Percentiles rank a stretch among this genome's conserved stretches.
These are phyloP conservation scores for Calonectria honghensis DNA, from an alignment of 2,329 filamentous ascomycete genomes.

Conservation along the genomic window DNA sequence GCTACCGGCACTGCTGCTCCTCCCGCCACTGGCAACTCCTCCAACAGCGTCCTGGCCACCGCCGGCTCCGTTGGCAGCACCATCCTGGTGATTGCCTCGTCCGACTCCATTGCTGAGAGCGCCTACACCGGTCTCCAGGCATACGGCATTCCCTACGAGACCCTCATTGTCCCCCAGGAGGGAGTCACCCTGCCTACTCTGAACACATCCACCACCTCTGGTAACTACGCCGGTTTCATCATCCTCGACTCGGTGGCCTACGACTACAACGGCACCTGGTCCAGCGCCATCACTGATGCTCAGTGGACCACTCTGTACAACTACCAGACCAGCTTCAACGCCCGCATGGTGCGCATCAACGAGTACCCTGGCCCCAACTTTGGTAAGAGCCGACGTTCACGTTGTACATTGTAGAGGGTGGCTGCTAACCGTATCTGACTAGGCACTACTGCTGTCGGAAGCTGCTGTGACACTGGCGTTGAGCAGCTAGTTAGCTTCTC, in stretches of 20 bases:
- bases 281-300: slow-evolving; percentile 39
- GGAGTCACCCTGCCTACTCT: slow-evolving; percentile 39
- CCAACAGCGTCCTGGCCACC: background rate
- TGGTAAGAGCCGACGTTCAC: slow-evolving; percentile 25
- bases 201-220: slow-evolving; percentile 34
- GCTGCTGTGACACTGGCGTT: slow-evolving; percentile 30
- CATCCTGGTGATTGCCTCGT: slow-evolving; percentile 30
- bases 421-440: background rate
- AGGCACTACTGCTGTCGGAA: slow-evolving; percentile 19
- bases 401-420: background rate
- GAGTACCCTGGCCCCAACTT: slow-evolving; percentile 45
- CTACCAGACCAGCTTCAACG: slow-evolving; percentile 41
- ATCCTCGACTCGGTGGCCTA: slow-evolving; percentile 41
- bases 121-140: slow-evolving; percentile 38
- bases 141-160: slow-evolving; percentile 44
- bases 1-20: background rate
- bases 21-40: background rate
- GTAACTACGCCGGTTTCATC: slow-evolving; percentile 41
- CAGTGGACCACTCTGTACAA: slow-evolving; percentile 43
- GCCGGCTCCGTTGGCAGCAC: slow-evolving; percentile 28
- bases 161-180: slow-evolving; percentile 34
- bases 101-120: slow-evolving; percentile 27
- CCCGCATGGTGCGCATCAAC: slow-evolving; percentile 46
- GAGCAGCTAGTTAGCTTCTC: slow-evolving; percentile 44
- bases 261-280: slow-evolving; percentile 39